Conservation (phyloP, 176 grass and related monocot genomes). For the Tillandsia leiboldiana region DNA sequence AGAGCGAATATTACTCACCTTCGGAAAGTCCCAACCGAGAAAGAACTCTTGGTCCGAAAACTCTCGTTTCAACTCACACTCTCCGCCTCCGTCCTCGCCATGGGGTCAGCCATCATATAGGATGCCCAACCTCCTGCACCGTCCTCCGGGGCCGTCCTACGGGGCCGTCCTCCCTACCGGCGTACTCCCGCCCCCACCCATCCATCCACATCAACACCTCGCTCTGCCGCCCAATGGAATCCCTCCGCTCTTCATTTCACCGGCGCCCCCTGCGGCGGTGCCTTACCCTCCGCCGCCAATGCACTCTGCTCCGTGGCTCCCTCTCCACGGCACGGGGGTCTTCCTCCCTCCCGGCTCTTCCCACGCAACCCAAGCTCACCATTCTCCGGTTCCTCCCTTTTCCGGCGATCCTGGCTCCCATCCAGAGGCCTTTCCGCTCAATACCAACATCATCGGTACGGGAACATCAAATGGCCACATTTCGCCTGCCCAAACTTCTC, state of each 20-base stretch:
- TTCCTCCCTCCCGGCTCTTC: constrained; percentile 47
- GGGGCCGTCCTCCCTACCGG: constrained; percentile 22
- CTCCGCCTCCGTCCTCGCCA: constrained; percentile 27
- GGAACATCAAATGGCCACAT: constrained; percentile 7
- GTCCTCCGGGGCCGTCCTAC: constrained; percentile 34
- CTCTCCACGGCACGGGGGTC: constrained; percentile 64
- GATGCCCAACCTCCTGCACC: constrained; percentile 19
- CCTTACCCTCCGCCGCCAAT: constrained; percentile 27
- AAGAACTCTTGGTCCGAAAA: constrained; percentile 10
- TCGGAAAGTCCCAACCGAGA: constrained; percentile 22
- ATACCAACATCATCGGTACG: constrained; percentile 17
- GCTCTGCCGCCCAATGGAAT: constrained; percentile 1
- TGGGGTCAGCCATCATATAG: constrained; percentile 37
- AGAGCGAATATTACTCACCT: constrained; percentile 18
- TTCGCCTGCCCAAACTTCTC: neutral
- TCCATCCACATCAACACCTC: neutral
- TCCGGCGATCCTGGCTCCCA: constrained; percentile 20
- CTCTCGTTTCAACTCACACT: constrained; percentile 20
- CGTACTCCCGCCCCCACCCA: constrained; percentile 8
- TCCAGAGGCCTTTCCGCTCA: constrained; percentile 10
- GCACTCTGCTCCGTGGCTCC: constrained; percentile 29
- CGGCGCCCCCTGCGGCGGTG: constrained; percentile 8
- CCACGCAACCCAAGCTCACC: constrained; percentile 32
- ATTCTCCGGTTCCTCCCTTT: constrained; percentile 23
- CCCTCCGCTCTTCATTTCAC: constrained; percentile 37